Percentiles rank a stretch among this genome's conserved stretches.
Evolutionary conservation across 2,329 filamentous ascomycete genomes (phyloP).

Genomic region (Ophiocordyceps camponoti-floridani): DNA sequence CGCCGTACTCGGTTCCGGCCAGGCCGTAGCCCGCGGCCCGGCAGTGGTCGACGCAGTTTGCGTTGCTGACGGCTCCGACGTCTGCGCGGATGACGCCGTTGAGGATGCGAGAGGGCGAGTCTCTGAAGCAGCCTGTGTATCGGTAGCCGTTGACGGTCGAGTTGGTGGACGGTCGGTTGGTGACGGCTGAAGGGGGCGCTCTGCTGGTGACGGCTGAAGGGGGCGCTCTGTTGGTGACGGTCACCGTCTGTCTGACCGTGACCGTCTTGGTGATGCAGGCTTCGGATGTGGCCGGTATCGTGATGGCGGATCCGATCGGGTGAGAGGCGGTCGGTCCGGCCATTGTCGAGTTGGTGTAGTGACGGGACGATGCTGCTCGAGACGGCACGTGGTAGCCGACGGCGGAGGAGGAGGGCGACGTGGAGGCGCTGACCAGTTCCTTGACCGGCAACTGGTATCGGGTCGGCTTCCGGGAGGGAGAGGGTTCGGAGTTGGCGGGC

Average conservation of each 20-base stretch:
- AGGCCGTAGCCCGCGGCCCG: slow-evolving; percentile 19
- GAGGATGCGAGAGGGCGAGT: slow-evolving; percentile 17
- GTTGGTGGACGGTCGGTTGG: slow-evolving; percentile 2
- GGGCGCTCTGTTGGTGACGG: slow-evolving; percentile 9
- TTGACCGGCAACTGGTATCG: background rate
- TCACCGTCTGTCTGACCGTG: slow-evolving; percentile 27
- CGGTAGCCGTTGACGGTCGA: slow-evolving; percentile 12
- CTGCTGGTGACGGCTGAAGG: slow-evolving; percentile 6
- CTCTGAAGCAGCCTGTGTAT: slow-evolving; percentile 26
- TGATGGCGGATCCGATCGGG: background rate
- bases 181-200: background rate
- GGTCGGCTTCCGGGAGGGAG: background rate
- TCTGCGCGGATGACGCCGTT: slow-evolving; percentile 19
- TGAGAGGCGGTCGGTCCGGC: background rate
- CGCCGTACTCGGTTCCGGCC: slow-evolving; percentile 31
- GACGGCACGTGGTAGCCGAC: background rate
- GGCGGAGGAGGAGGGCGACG: background rate
- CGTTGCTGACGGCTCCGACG: slow-evolving; percentile 23
- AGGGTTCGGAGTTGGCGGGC: slow-evolving; percentile 1
- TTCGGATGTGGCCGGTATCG: background rate
- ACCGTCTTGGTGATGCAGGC: slow-evolving; percentile 10
- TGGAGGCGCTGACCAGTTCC: background rate
- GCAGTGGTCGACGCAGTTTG: slow-evolving; percentile 31
- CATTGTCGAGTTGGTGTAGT: background rate
- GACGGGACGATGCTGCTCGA: background rate